These are phyloP conservation scores for Penicillium sp. DNA, from an alignment of 2,329 filamentous ascomycete genomes.

Conservation along the genomic window DNA sequence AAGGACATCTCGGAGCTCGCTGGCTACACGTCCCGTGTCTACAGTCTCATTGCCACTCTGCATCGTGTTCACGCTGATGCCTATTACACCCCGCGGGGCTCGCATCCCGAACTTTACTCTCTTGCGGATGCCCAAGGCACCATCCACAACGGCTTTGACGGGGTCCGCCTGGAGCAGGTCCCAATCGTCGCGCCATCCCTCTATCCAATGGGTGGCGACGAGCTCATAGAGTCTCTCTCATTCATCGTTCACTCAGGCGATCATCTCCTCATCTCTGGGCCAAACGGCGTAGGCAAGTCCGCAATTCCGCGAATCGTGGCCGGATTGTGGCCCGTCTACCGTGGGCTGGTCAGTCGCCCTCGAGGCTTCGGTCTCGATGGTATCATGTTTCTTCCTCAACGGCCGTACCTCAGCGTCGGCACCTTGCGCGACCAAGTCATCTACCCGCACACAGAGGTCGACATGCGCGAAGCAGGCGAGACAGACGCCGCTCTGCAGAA, in stretches of 20 bases:
- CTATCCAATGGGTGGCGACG: slow-evolving; percentile 87
- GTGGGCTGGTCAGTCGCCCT: slow-evolving; percentile 84
- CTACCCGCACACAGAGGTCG: slow-evolving; percentile 90
- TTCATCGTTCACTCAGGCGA: slow-evolving; percentile 88
- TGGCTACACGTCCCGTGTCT: slow-evolving; percentile 93
- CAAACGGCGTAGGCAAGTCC: slow-evolving; percentile 92
- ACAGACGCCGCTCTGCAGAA: slow-evolving; percentile 74
- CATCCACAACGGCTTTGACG: slow-evolving; percentile 90
- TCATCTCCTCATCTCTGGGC: slow-evolving; percentile 89
- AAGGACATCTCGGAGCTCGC: slow-evolving; percentile 96
- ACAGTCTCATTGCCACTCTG: slow-evolving; percentile 89
- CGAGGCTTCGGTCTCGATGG: slow-evolving; percentile 78
- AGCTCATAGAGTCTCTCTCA: slow-evolving; percentile 82
- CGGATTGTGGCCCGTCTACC: slow-evolving; percentile 93
- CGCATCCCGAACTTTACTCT: slow-evolving; percentile 77
- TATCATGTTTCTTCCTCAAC: slow-evolving; percentile 97
- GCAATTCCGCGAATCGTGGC: slow-evolving; percentile 84
- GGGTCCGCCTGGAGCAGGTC: slow-evolving; percentile 87
- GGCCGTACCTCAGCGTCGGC: slow-evolving; percentile 87
- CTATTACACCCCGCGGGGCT: slow-evolving; percentile 69
- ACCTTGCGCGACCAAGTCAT: slow-evolving; percentile 96
- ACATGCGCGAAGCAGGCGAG: slow-evolving; percentile 81
- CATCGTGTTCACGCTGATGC: slow-evolving; percentile 90
- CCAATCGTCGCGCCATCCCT: slow-evolving; percentile 86
- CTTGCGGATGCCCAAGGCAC: slow-evolving; percentile 91